Evolutionary conservation across 2,329 filamentous ascomycete genomes (phyloP), one percentile per base, ranked within the genome.

Genomic region (Hirsutella minnesotensis): DNA sequence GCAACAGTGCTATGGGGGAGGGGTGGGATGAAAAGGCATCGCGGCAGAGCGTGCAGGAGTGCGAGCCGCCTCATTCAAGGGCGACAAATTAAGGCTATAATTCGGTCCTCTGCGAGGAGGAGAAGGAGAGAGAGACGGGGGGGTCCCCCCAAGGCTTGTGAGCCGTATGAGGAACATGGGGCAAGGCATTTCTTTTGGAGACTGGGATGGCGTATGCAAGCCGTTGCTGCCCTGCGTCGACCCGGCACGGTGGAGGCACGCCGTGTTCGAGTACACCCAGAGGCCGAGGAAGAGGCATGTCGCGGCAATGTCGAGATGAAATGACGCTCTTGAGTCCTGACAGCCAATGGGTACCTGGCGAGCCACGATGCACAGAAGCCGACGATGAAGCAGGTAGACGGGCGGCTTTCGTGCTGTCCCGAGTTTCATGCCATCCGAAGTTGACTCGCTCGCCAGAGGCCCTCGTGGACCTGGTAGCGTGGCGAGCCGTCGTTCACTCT

Each of bases 121-220:
- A 46, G 50, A 46, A 49, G 51, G 47, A 18, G 33, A 18, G n/a
- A 18, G 15, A n/a, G 33, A 18, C 15, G 20, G 31, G 30, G 39
- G 39, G 30, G 30, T 43, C 36, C 12, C 12, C 24, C 12, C 24
- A 12, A 47, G 42, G 46, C 34, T 44, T 44, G 42, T 48, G 46
- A 50, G 49, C 47, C 53, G 52, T 44, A 47, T 55, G 48, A 50
- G 46, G 48, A 50, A 52, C 47, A 53, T 46, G 53, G 49, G 44
- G 50, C n/a, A 49, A 51, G 46, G 53, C 54, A 55, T 62, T 62
- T 57, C 58, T 56, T 59, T 58, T 62, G 50, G 48, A 50, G 50
- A 51, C 47, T 50, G 51, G 47, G 48, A 50, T 47, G 50, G 51
- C 49, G 49, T 55, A 57, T 62, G 59, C 58, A 56, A 49, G 52